These are phyloP conservation scores for Casaregolazyma suthepensis DNA, from an alignment of 1,139 yeast species.

Conservation along the genomic window DNA sequence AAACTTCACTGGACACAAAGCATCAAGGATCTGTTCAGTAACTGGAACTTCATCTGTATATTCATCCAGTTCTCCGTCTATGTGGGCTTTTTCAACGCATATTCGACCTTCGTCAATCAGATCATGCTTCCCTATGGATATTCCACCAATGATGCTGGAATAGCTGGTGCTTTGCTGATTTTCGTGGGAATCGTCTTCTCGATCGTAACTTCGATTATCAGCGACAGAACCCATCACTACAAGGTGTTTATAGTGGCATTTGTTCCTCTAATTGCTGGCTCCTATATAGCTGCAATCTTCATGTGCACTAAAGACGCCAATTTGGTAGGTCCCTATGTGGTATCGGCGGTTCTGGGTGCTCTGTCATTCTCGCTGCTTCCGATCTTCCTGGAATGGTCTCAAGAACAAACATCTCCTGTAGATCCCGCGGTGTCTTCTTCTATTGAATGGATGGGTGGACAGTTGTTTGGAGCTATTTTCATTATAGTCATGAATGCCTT, in stretches of 20 bases:
- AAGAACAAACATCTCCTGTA: slow-evolving; percentile 33
- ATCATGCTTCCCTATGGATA: slow-evolving; percentile 34
- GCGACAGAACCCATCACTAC: slow-evolving; percentile 29
- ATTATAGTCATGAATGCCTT: slow-evolving; percentile 32
- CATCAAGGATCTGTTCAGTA: slow-evolving; percentile 17
- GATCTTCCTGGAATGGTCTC: slow-evolving; percentile 32
- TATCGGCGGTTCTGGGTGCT: slow-evolving; percentile 34
- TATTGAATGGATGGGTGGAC: slow-evolving; percentile 33
- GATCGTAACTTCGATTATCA: slow-evolving; percentile 30
- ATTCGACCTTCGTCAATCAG: slow-evolving; percentile 31
- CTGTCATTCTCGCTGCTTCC: slow-evolving; percentile 32
- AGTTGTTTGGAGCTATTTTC: slow-evolving; percentile 32
- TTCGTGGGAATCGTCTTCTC: slow-evolving; percentile 31
- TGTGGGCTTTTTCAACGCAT: slow-evolving; percentile 35
- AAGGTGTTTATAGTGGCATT: slow-evolving; percentile 23
- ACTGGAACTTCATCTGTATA: slow-evolving; percentile 21
- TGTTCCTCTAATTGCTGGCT: slow-evolving; percentile 29
- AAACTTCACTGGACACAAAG: slow-evolving; percentile 26
- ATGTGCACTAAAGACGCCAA: slow-evolving; percentile 25
- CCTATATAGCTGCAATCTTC: slow-evolving; percentile 32
- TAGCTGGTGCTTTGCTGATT: slow-evolving; percentile 32
- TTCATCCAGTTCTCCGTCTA: slow-evolving; percentile 29
- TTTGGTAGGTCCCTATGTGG: slow-evolving; percentile 30
- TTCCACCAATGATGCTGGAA: slow-evolving; percentile 31
- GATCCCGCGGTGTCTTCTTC: slow-evolving; percentile 31